Conservation (phyloP, 805 yeast genomes). For the Tetrapisispora phaffii region DNA sequence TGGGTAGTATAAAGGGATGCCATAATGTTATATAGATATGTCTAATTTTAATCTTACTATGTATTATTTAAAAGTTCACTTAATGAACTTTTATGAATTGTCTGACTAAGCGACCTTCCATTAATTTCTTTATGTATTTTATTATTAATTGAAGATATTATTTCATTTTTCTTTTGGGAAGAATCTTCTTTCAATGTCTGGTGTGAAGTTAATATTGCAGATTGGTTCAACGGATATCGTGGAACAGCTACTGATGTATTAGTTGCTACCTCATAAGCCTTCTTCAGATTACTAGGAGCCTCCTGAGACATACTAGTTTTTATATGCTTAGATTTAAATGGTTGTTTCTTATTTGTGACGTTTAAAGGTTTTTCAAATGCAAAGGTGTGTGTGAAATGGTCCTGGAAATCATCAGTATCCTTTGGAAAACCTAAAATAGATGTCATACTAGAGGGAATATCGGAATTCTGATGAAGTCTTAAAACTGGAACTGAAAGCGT, state of each 20-base stretch:
- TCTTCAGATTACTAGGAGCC: neutral
- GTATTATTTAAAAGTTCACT: neutral
- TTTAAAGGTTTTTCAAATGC: neutral
- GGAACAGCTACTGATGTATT: neutral
- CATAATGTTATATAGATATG: neutral
- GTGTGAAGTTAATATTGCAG: neutral
- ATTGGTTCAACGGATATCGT: neutral
- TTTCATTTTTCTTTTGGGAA: neutral
- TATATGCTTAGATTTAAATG: neutral
- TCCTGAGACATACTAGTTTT: neutral
- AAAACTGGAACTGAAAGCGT: neutral
- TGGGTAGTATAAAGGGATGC: neutral
- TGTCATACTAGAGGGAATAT: constrained; percentile 6
- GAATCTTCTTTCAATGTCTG: neutral
- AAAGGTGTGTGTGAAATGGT: constrained; percentile 1
- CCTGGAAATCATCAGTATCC: neutral
- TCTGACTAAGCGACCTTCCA: neutral
- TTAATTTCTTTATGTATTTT: neutral
- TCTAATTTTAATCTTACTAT: neutral
- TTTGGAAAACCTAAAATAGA: constrained; percentile 4
- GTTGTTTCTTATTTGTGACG: neutral
- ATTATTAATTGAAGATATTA: neutral
- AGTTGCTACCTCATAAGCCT: neutral
- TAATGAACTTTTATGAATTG: neutral
- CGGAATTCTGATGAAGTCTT: constrained; percentile 10